phyloP scores from a whole-genome alignment of 2,329 filamentous ascomycete species.

The Xylariales sp. region DNA sequence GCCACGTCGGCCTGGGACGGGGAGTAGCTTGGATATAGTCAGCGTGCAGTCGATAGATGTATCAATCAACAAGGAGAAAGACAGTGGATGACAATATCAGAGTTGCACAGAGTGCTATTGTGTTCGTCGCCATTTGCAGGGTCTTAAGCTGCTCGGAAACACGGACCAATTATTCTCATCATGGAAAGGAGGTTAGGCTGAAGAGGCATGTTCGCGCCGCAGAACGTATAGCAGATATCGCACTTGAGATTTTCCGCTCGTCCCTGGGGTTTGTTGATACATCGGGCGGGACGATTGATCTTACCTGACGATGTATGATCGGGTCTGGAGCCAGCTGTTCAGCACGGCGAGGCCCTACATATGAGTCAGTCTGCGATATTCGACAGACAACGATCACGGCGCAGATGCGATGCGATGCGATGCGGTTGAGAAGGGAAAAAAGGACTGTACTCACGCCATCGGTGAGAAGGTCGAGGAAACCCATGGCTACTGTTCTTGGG shows the following conservation, averaged over 20 bases:
- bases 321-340: slow-evolving; percentile 59
- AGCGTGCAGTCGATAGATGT: background rate
- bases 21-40: slow-evolving; percentile 36
- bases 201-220: background rate
- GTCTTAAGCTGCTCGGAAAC: slow-evolving; percentile 78
- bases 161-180: slow-evolving; percentile 79
- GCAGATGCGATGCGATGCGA: background rate
- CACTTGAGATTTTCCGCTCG: no score
- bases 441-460: slow-evolving; percentile 35
- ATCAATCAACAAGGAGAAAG: background rate
- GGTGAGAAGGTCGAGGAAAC: slow-evolving; percentile 55
- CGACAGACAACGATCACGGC: background rate
- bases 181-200: slow-evolving; percentile 27
- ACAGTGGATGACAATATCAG: slow-evolving; percentile 22
- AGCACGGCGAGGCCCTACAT: slow-evolving; percentile 31
- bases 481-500: slow-evolving; percentile 39
- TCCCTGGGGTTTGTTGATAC: no score
- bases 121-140: slow-evolving; percentile 46
- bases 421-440: background rate
- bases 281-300: no score
- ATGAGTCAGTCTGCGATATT: slow-evolving; percentile 12
- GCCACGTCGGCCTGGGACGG: slow-evolving; percentile 95
- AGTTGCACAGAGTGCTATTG: slow-evolving; percentile 32
- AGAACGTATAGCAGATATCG: slow-evolving; percentile 8
- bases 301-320: slow-evolving; percentile 68